Evolutionary conservation across 805 yeast species (phyloP).

Genomic region (Lipomyces yamanashiensis): DNA sequence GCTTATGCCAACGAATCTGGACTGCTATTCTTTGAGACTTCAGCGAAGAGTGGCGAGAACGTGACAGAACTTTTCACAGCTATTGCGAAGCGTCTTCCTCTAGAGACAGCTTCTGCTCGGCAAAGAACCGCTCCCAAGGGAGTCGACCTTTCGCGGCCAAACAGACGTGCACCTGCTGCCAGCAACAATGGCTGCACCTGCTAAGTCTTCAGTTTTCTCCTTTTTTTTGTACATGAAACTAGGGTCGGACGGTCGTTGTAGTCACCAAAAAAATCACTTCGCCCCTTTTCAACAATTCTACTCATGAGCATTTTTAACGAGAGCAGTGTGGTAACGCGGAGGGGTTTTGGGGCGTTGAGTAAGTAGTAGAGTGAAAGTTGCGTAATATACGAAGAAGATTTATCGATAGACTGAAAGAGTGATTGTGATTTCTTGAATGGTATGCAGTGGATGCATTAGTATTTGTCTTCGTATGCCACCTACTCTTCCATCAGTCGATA

Average conservation of each 20-base stretch:
- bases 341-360: background rate
- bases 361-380: background rate
- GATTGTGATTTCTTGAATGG: background rate
- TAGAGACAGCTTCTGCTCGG: conserved; percentile 43
- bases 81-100: conserved; percentile 55
- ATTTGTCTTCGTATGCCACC: too few relatives aligned
- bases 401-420: background rate
- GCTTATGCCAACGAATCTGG: conserved; percentile 62
- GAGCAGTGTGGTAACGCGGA: background rate
- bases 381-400: background rate
- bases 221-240: background rate
- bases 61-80: conserved; percentile 54
- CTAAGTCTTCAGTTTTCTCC: conserved; percentile 29
- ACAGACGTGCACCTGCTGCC: conserved; percentile 38
- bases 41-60: conserved; percentile 75
- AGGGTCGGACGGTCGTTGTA: conserved; percentile 1
- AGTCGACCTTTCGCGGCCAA: conserved; percentile 41
- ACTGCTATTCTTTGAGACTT: conserved; percentile 59
- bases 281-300: background rate
- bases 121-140: conserved; percentile 44
- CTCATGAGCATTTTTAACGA: conserved; percentile 7
- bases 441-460: background rate
- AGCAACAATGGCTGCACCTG: conserved; percentile 46
- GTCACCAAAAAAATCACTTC: background rate
- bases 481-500: background rate